A percentile compares a stretch with the other conserved stretches of the same genome.
phyloP scores from a whole-genome alignment of 139 green algal genomes.

The Picochlorum sp. region DNA sequence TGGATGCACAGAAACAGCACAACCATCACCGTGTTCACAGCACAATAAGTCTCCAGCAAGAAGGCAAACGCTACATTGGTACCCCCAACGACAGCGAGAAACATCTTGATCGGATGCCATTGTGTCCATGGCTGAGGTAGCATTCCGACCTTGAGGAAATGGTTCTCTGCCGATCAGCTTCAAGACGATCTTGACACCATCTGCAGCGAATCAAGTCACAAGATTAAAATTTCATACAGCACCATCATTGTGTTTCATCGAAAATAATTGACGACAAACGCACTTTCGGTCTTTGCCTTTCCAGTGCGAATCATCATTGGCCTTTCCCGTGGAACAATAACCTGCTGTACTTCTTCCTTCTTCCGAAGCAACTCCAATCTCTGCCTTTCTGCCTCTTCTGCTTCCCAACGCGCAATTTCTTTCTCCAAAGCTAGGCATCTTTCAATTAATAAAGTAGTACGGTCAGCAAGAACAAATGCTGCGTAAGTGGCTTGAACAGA shows the following conservation, averaged over 20 bases:
- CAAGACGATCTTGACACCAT: conserved; percentile 12
- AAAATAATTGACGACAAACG: too few species aligned
- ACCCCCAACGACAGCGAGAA: conserved; percentile 22
- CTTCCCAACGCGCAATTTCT: conserved; percentile 20
- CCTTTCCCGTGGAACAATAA: neutral
- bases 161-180: conserved; percentile 24
- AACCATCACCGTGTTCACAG: conserved; percentile 28
- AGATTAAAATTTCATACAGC: neutral
- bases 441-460: conserved; percentile 14
- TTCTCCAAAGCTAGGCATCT: conserved; percentile 3
- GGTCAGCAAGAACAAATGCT: conserved; percentile 18
- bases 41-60: conserved; percentile 31
- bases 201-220: too few species aligned
- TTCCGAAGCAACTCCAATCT: neutral
- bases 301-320: conserved; percentile 33
- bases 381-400: neutral
- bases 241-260: too few species aligned
- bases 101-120: conserved; percentile 14
- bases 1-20: conserved; percentile 17
- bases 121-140: conserved; percentile 1
- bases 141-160: conserved; percentile 8
- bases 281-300: conserved; percentile 23
- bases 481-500: conserved; percentile 7
- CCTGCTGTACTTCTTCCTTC: neutral
- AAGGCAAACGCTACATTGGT: conserved; percentile 22